Evolutionary conservation across 176 grass and related monocot genomes (phyloP), one percentile per base, ranked within the genome.

Genomic region (Alopecurus myosuroides): DNA sequence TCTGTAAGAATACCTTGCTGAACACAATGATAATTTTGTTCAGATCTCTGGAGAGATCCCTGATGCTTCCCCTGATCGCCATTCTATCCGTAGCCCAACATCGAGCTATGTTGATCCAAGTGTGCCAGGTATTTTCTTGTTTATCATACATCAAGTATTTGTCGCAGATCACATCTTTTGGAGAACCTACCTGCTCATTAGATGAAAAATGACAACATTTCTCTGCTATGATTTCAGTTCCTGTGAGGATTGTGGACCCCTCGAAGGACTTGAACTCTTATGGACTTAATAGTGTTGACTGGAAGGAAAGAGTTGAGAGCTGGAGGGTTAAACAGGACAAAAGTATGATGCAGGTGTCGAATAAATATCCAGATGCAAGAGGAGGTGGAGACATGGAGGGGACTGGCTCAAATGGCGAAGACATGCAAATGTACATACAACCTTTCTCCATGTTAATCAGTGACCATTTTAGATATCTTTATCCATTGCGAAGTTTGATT

Each of bases 261-360:
- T 94, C 92, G 2, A 99, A 97, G 86, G 97, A 99, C 82, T 92
- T 99, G 86, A 99, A 99, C 76, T 94, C 97, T 18, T 99, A 99
- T 39, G 97, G 97, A n/a, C 86, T 99, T 74, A 90, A 66, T 22
- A 97, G 52, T 46, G 90, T 99, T 86, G 97, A 99, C 84, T 99
- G 97, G 97, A 97, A 99, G 84, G 97, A 99, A 90, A 94, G 97
- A 92, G 90, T 99, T 51, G 94, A 97, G 60, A 93, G 94, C 91
- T 99, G 97, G 97, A 99, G 91, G 74, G 85, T 89, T 56, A 99
- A 94, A 81, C 97, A 99, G 79, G 97, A 99, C 63, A 99, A 99
- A 90, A 94, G 81, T 77, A 97, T 97, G 79, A 84, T 94, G 86
- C 97, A 99, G 60, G 91, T 94, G 88, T 79, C 91, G 35, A 90